Conservation (phyloP, 495 filamentous ascomycete species). For the Daldinia decipiens region DNA sequence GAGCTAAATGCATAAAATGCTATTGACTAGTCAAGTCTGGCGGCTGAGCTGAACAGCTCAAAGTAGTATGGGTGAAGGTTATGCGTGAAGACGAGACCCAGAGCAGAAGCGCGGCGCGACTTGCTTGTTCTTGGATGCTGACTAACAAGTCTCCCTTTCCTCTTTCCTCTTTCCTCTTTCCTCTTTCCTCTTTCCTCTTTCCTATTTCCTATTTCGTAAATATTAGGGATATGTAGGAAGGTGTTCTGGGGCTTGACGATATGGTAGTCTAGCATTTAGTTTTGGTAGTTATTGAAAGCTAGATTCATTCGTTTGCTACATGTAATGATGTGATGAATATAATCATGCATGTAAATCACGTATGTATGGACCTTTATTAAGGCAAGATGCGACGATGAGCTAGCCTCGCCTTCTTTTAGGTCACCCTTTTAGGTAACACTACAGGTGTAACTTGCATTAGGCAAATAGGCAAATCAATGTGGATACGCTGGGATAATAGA, state of each 20-base stretch:
- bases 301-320: constrained; percentile 6
- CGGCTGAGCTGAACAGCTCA: constrained; percentile 13
- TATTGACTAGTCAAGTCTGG: neutral
- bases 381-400: constrained; percentile 29
- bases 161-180: too few relatives aligned
- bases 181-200: too few relatives aligned
- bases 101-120: neutral
- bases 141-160: neutral
- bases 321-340: constrained; percentile 23
- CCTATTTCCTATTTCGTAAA: constrained; percentile 2
- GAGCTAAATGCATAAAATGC: constrained; percentile 3
- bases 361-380: constrained; percentile 1
- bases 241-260: constrained; percentile 1
- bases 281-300: constrained; percentile 12
- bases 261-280: constrained; percentile 12
- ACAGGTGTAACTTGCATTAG: constrained; percentile 22
- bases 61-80: neutral
- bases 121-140: constrained; percentile 12
- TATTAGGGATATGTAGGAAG: neutral
- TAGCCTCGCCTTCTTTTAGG: constrained; percentile 27
- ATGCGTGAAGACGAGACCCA: constrained; percentile 3
- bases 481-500: constrained; percentile 20
- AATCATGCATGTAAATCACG: neutral
- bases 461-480: constrained; percentile 24
- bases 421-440: constrained; percentile 7